Evolutionary conservation across 2,329 filamentous ascomycete genomes (phyloP).

Genomic region (Trichoderma koningii): DNA sequence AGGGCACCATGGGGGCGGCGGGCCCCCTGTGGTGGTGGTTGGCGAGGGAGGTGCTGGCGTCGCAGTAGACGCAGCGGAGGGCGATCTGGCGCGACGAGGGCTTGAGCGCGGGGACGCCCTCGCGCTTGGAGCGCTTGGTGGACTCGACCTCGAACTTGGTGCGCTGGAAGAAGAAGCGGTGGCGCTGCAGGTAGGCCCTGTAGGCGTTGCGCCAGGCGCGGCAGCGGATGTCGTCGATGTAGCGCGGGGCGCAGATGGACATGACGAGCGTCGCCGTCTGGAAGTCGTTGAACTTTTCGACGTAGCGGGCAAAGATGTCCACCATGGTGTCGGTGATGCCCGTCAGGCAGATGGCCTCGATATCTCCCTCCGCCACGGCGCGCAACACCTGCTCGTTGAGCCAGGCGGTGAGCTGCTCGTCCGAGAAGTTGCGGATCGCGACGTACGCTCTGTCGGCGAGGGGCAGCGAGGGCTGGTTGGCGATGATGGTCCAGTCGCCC

Average conservation of each 20-base stretch:
- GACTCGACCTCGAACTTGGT: conserved; percentile 79
- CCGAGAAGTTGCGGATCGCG: conserved; percentile 66
- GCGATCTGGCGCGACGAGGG: conserved; percentile 69
- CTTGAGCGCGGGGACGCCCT: conserved; percentile 63
- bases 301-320: conserved; percentile 74
- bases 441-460: conserved; percentile 74
- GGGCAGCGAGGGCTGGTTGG: conserved; percentile 71
- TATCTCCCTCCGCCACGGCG: conserved; percentile 66
- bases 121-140: conserved; percentile 66
- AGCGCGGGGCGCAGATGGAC: conserved; percentile 72
- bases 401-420: conserved; percentile 65
- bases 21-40: conserved; percentile 37
- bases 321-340: conserved; percentile 73
- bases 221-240: conserved; percentile 76
- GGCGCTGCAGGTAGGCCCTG: conserved; percentile 69
- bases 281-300: conserved; percentile 73
- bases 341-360: conserved; percentile 76
- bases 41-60: conserved; percentile 57
- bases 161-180: conserved; percentile 72
- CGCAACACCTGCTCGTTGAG: conserved; percentile 65
- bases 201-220: conserved; percentile 73
- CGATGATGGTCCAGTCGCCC: conserved; percentile 73
- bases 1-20: conserved; percentile 29
- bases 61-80: conserved; percentile 76
- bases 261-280: conserved; percentile 78